Evolutionary conservation across 805 yeast genomes (phyloP).

Genomic region (Peterozyma xylosa): DNA sequence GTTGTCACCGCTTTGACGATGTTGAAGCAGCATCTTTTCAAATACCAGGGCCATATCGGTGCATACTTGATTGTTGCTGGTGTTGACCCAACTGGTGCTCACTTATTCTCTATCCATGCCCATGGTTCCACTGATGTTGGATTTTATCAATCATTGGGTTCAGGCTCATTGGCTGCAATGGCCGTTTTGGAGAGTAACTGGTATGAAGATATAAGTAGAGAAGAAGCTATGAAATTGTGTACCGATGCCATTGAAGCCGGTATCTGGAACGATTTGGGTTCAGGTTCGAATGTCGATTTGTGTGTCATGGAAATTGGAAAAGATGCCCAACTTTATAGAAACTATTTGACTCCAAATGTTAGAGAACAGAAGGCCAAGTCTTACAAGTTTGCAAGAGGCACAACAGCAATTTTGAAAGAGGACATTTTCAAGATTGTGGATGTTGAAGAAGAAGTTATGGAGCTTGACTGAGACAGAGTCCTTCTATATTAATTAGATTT

Average conservation of each 20-base stretch:
- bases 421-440: conserved; percentile 59
- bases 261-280: conserved; percentile 98
- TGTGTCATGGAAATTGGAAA: conserved; percentile 94
- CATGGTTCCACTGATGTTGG: conserved; percentile 98
- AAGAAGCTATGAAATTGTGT: conserved; percentile 87
- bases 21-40: conserved; percentile 92
- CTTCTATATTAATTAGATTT: no score
- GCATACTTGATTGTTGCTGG: conserved; percentile 99
- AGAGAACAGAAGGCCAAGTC: conserved; percentile 76
- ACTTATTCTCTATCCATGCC: conserved; percentile 87
- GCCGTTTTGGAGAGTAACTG: conserved; percentile 89
- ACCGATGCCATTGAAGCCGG: conserved; percentile 95
- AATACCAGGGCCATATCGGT: conserved; percentile 95
- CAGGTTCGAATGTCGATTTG: conserved; percentile 96
- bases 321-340: conserved; percentile 79
- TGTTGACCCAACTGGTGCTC: conserved; percentile 93
- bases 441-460: conserved; percentile 55
- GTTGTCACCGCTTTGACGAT: conserved; percentile 90
- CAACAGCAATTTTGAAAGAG: conserved; percentile 79
- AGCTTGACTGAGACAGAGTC: conserved; percentile 9
- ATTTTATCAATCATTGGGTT: conserved; percentile 84
- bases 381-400: conserved; percentile 85
- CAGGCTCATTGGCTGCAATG: conserved; percentile 98
- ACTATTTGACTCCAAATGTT: conserved; percentile 85
- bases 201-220: conserved; percentile 70